Evolutionary conservation across 2,329 filamentous ascomycete genomes (phyloP).

Genomic region (Fusarium phyllophilum): DNA sequence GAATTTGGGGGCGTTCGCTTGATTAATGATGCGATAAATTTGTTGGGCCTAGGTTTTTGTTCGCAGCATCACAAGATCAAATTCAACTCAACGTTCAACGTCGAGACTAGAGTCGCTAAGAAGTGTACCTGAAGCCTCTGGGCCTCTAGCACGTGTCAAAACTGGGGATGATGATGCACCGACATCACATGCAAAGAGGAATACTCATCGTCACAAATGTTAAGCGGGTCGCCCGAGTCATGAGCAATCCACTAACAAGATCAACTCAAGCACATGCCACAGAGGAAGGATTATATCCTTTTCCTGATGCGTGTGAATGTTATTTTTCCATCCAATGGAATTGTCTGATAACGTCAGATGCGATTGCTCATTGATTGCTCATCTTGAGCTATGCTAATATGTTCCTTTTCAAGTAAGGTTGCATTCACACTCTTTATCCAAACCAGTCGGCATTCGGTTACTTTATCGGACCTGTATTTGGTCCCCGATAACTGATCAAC

Average conservation of each 20-base stretch:
- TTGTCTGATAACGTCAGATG: slow-evolving; percentile 22
- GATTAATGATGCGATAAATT: slow-evolving; percentile 6
- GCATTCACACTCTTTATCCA: slow-evolving; percentile 8
- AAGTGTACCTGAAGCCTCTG: slow-evolving; percentile 27
- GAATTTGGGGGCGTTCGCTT: neutral
- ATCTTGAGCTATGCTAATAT: slow-evolving; percentile 12
- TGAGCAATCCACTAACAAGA: slow-evolving; percentile 27
- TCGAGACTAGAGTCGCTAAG: slow-evolving; percentile 5
- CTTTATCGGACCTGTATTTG: slow-evolving; percentile 15
- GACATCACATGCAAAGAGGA: slow-evolving; percentile 41
- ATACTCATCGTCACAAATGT: slow-evolving; percentile 19
- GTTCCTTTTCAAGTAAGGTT: slow-evolving; percentile 16
- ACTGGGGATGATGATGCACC: slow-evolving; percentile 34
- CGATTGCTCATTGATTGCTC: slow-evolving; percentile 20
- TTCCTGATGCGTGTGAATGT: slow-evolving; percentile 28
- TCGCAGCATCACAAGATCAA: slow-evolving; percentile 28
- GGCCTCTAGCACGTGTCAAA: slow-evolving; percentile 44
- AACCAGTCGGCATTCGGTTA: slow-evolving; percentile 33
- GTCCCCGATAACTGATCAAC: slow-evolving; percentile 9
- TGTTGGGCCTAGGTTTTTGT: neutral
- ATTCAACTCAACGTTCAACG: neutral
- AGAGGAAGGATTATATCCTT: slow-evolving; percentile 18
- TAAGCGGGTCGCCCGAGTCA: slow-evolving; percentile 34
- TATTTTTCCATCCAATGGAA: slow-evolving; percentile 31
- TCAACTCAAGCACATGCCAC: slow-evolving; percentile 26